Base-by-base conservation (phyloP, 106 monocot genomes). In the Acorus gramineus region DNA sequence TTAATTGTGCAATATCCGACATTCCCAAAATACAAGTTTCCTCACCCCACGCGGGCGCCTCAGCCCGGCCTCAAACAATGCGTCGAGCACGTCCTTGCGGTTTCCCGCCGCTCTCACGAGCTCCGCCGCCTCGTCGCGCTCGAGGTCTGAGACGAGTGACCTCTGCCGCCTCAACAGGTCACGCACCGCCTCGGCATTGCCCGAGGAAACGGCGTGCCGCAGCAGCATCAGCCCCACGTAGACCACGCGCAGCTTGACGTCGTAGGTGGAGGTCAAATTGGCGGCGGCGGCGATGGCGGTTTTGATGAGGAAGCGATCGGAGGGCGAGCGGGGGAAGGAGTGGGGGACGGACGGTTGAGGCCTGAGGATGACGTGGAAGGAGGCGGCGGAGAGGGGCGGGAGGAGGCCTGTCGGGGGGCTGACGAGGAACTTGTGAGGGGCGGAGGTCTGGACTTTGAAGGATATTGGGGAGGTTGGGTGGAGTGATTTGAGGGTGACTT, bases 341-440 rank as follows among this genome's bases (percentile, higher is more conserved):
- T 71, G 46, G 2, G 86, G 86, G 2, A 73, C 76, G 2, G 59
- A 64, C 8, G 73, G 8, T 57, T 83, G 80, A 47, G 81, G 81
- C 43, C 69, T 74, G 63, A 84, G 84, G 49, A 81, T 84, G 77
- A 87, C 64, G 50, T 72, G 84, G 66, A 83, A 80, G 42, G 71
- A 47, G 42, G 65, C 57, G 8, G 77, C 42, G 74, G 78, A 64
- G 80, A 78, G 84, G 1, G 80, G 81, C 0, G 66, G 59, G 59
- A 88, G 78, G 47, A 74, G 49, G 47, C 82, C 88, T 63, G 28
- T 58, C 3, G 88, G 84, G 4, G 88, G 88, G 61, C 75, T 88
- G 76, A 88, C 88, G 69, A 81, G 84, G 81, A 88, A 88, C 59
- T 81, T 78, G 63, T 78, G 72, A 0, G 88, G 84, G 62, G 84